Evolutionary conservation across 2,329 filamentous ascomycete species (phyloP).

Genomic region (Cladosporium sp.): DNA sequence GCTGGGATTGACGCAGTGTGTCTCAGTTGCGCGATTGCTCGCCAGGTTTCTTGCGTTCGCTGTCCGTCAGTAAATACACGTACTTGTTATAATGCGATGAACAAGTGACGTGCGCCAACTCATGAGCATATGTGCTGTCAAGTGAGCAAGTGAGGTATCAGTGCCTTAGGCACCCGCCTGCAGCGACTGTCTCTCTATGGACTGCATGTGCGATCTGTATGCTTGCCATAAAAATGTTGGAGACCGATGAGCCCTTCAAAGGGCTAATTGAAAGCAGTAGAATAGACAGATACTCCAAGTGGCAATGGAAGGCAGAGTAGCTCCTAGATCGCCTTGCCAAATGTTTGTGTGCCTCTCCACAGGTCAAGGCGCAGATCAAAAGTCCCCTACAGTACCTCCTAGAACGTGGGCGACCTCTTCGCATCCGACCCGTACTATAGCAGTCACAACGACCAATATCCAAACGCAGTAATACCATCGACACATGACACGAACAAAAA

Average conservation of each 20-base stretch:
- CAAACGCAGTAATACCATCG: not conserved
- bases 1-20: conserved; percentile 7
- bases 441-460: not conserved
- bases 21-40: not conserved
- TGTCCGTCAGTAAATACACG: not conserved
- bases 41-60: not conserved
- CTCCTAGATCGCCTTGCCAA: not conserved
- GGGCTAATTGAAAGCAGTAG: not conserved
- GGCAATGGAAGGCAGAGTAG: not conserved
- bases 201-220: not conserved
- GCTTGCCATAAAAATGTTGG: not conserved
- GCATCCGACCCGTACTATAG: not conserved
- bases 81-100: not conserved
- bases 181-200: not conserved
- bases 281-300: not conserved
- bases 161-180: not conserved
- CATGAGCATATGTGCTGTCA: not conserved
- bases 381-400: not conserved
- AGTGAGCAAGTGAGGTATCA: not conserved
- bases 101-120: not conserved
- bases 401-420: not conserved
- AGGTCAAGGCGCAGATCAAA: not conserved
- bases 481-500: not conserved
- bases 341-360: not conserved
- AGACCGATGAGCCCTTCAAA: not conserved